phyloP scores from a whole-genome alignment of 73 alveolate genomes.

The Loxodes magnus region DNA sequence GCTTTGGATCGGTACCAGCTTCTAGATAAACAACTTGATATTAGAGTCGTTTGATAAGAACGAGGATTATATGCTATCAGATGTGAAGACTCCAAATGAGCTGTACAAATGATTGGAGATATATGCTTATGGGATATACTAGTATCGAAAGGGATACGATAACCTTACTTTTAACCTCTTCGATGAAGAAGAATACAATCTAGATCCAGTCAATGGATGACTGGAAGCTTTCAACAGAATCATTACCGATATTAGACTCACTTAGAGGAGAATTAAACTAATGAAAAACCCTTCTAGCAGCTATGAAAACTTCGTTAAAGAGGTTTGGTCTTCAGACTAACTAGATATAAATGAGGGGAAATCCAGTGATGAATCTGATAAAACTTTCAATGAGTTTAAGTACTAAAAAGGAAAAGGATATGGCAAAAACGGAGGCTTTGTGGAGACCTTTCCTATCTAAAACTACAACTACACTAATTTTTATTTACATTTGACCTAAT shows the following conservation, averaged over 20 bases:
- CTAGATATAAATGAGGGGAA: not conserved
- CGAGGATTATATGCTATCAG: too few species aligned
- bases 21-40: too few species aligned
- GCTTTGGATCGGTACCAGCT: too few species aligned
- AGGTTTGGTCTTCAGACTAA: not conserved
- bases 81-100: too few species aligned
- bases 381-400: not conserved
- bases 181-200: too few species aligned
- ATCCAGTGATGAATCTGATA: not conserved
- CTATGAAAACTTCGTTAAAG: not conserved
- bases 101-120: too few species aligned
- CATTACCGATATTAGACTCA: conserved; percentile 7
- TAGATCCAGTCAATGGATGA: too few species aligned
- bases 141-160: too few species aligned
- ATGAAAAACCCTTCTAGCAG: not conserved
- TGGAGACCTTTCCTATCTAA: not conserved
- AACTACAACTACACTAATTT: not conserved
- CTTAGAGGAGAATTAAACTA: not conserved
- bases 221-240: not conserved
- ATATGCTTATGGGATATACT: too few species aligned
- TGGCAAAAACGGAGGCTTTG: conserved; percentile 4
- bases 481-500: not conserved
- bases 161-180: too few species aligned
- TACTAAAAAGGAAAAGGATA: not conserved
- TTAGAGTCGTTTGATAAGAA: too few species aligned